Percentiles rank a stretch among this genome's conserved stretches.
phyloP scores from a whole-genome alignment of 768 basidiomycete species.

The Gloeophyllum trabeum region DNA sequence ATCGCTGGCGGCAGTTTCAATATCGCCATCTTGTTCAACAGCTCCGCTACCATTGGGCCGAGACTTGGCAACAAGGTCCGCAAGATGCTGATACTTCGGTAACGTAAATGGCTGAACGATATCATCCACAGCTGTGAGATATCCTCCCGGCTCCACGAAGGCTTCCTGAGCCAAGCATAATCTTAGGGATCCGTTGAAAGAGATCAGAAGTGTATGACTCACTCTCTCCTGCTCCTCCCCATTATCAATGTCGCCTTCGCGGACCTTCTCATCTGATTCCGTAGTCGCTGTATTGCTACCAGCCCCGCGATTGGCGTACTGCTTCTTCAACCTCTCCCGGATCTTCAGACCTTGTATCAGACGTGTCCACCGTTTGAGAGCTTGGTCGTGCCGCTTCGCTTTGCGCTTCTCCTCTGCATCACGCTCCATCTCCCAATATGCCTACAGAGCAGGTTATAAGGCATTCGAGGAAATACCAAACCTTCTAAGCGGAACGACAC shows the following conservation, averaged over 20 bases:
- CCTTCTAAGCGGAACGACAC: slow-evolving; percentile 5
- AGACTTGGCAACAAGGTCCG: neutral
- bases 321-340: slow-evolving; percentile 67
- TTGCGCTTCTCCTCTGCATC: slow-evolving; percentile 69
- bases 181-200: neutral
- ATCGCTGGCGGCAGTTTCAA: neutral
- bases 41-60: neutral
- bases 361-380: slow-evolving; percentile 79
- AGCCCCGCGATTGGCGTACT: slow-evolving; percentile 38
- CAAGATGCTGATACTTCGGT: slow-evolving; percentile 38
- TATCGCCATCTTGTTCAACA: neutral
- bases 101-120: slow-evolving; percentile 66
- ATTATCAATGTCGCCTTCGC: slow-evolving; percentile 1
- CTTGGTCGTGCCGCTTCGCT: slow-evolving; percentile 65
- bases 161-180: neutral
- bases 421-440: slow-evolving; percentile 75
- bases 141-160: slow-evolving; percentile 33
- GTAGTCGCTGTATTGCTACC: neutral
- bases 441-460: slow-evolving; percentile 33
- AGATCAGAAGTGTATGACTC: neutral
- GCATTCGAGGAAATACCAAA: neutral
- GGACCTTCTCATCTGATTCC: slow-evolving; percentile 5
- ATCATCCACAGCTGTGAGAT: slow-evolving; percentile 57
- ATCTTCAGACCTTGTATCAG: slow-evolving; percentile 85
- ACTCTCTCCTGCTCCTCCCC: neutral